phyloP scores from a whole-genome alignment of 139 green algal species.

The Picocystis salinarum region DNA sequence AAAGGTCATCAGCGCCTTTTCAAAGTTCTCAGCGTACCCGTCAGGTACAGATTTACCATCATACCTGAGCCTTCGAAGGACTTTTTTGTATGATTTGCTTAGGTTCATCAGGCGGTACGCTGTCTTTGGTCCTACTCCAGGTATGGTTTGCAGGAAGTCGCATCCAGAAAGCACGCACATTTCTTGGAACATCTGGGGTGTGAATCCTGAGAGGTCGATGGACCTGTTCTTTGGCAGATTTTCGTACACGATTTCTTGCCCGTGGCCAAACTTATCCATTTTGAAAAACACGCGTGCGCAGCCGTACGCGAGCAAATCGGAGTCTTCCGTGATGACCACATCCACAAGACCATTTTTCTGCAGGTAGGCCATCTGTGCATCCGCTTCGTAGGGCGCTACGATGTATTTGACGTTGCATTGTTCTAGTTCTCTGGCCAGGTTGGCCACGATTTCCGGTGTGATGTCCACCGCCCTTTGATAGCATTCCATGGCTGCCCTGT shows the following conservation, averaged over 20 bases:
- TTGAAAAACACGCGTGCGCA: slow-evolving; percentile 55
- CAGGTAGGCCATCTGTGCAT: slow-evolving; percentile 72
- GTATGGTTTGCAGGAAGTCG: slow-evolving; percentile 57
- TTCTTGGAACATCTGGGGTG: slow-evolving; percentile 27
- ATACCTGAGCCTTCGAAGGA: slow-evolving; percentile 51
- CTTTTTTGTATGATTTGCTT: slow-evolving; percentile 14
- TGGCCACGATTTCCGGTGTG: slow-evolving; percentile 51
- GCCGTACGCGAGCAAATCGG: slow-evolving; percentile 83
- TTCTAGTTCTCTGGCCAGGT: slow-evolving; percentile 16
- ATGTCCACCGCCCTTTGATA: slow-evolving; percentile 76
- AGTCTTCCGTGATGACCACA: slow-evolving; percentile 88
- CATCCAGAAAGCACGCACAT: slow-evolving; percentile 92
- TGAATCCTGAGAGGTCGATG: slow-evolving; percentile 12
- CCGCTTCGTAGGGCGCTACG: slow-evolving; percentile 92
- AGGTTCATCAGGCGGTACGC: slow-evolving; percentile 1
- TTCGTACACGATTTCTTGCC: slow-evolving; percentile 30
- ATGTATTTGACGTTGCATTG: slow-evolving; percentile 45
- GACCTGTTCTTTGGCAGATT: slow-evolving; percentile 30
- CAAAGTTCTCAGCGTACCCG: slow-evolving; percentile 61
- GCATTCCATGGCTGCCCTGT: slow-evolving; percentile 50
- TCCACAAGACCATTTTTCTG: slow-evolving; percentile 48
- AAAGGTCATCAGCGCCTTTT: slow-evolving; percentile 79
- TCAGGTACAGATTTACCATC: slow-evolving; percentile 41
- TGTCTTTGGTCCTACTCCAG: slow-evolving; percentile 4
- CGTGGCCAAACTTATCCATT: slow-evolving; percentile 61